These are phyloP conservation scores for Calonectria leucothoes DNA, from an alignment of 2,329 filamentous ascomycete genomes.

Conservation along the genomic window DNA sequence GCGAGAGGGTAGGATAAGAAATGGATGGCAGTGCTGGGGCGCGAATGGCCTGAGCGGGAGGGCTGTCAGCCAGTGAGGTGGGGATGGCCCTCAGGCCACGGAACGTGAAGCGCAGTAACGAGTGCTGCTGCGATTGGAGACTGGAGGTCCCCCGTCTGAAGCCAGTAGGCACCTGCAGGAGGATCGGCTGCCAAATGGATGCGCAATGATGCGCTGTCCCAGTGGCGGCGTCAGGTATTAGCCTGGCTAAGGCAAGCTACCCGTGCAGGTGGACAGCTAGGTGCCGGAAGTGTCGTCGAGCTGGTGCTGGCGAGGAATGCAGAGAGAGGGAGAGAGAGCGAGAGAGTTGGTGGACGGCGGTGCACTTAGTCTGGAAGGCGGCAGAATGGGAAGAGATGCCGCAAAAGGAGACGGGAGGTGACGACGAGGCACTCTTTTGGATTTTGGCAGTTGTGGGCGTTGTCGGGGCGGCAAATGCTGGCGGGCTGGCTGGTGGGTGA, in stretches of 20 bases:
- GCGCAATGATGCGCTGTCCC: conserved; percentile 25
- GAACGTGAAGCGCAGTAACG: conserved; percentile 24
- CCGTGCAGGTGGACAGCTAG: conserved; percentile 14
- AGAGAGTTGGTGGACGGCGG: not conserved
- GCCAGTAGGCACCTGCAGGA: conserved; percentile 32
- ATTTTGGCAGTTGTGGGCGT: not conserved
- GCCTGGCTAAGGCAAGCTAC: conserved; percentile 24
- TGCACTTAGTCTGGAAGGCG: not conserved
- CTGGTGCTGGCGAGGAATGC: not conserved
- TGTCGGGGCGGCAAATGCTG: conserved; percentile 9
- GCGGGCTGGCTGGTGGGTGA: conserved; percentile 10
- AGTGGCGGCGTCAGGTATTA: conserved; percentile 24
- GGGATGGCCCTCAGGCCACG: conserved; percentile 35
- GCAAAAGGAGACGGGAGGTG: not conserved
- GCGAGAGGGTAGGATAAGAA: conserved; percentile 32
- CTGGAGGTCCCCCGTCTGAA: conserved; percentile 24
- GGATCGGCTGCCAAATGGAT: conserved; percentile 23
- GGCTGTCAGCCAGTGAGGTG: conserved; percentile 33
- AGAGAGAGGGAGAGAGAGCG: too few relatives aligned
- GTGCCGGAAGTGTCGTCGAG: not conserved
- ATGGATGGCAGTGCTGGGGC: conserved; percentile 17
- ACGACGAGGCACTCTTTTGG: not conserved
- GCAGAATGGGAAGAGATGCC: not conserved
- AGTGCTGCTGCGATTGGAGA: conserved; percentile 37
- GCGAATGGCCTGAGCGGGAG: conserved; percentile 27